Conservation (phyloP, 352 stramenopile genomes). For the Phytopythium sindhum region DNA sequence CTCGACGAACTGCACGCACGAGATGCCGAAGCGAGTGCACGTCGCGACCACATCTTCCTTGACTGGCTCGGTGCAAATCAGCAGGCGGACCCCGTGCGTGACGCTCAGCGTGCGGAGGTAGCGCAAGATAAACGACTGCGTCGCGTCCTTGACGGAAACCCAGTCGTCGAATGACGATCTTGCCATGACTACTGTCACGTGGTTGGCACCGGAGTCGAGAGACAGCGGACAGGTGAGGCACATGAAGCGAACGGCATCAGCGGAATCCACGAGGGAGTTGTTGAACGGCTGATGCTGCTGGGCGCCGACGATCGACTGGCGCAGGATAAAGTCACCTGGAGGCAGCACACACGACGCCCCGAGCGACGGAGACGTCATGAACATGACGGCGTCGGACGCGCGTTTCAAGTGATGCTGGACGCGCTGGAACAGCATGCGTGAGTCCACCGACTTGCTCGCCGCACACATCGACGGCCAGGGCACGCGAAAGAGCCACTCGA, state of each 20-base stretch:
- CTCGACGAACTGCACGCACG: conserved; percentile 61
- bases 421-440: conserved; percentile 18
- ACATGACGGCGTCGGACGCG: conserved; percentile 31
- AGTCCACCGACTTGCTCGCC: background rate
- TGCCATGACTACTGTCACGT: conserved; percentile 23
- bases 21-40: conserved; percentile 43
- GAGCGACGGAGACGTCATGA: conserved; percentile 27
- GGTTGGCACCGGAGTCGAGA: conserved; percentile 30
- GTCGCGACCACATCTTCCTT: conserved; percentile 37
- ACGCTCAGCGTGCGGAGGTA: conserved; percentile 22
- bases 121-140: conserved; percentile 24
- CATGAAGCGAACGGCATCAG: conserved; percentile 25
- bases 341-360: conserved; percentile 35
- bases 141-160: conserved; percentile 19
- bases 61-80: conserved; percentile 47
- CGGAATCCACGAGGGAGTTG: background rate
- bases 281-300: conserved; percentile 32
- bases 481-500: conserved; percentile 49
- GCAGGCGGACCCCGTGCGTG: conserved; percentile 25
- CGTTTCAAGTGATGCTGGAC: conserved; percentile 33
- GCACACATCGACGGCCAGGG: background rate
- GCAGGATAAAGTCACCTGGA: conserved; percentile 43
- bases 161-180: conserved; percentile 15
- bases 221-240: conserved; percentile 40
- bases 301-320: conserved; percentile 43